Evolutionary conservation across 441 rosid genomes (phyloP).

Genomic region (Syzygium malaccense): DNA sequence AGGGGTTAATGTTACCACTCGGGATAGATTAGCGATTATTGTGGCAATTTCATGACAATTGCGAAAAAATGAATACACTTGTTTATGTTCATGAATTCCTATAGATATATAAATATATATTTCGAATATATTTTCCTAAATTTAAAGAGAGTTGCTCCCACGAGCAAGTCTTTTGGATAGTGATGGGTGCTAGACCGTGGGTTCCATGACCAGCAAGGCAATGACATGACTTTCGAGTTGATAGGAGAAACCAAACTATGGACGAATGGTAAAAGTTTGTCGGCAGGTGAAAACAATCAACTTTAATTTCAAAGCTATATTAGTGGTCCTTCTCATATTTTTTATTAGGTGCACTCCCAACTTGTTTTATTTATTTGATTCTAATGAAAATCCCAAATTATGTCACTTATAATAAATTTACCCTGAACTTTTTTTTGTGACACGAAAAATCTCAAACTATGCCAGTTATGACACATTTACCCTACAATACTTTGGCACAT

Average conservation of each 20-base stretch:
- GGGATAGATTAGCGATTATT: neutral
- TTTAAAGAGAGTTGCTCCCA: too few relatives aligned
- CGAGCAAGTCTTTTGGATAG: neutral
- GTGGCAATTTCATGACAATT: too few relatives aligned
- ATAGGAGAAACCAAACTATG: too few relatives aligned
- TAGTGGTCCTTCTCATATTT: neutral
- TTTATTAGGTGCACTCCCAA: neutral
- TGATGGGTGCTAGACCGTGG: neutral
- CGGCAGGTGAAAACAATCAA: neutral
- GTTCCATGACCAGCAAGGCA: neutral
- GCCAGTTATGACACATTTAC: too few relatives aligned
- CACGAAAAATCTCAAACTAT: too few relatives aligned
- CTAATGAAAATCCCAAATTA: neutral
- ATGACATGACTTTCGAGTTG: neutral
- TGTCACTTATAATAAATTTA: too few relatives aligned
- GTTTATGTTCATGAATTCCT: too few relatives aligned
- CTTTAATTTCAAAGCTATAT: neutral
- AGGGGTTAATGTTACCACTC: neutral
- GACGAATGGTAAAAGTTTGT: neutral
- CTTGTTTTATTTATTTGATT: neutral
- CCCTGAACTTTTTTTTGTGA: too few relatives aligned
- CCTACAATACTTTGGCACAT: too few relatives aligned
- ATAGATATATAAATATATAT: too few relatives aligned
- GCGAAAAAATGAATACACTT: too few relatives aligned
- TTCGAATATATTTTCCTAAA: too few relatives aligned